phyloP scores from a whole-genome alignment of 2,329 filamentous ascomycete genomes.

The Trichoderma sp. region DNA sequence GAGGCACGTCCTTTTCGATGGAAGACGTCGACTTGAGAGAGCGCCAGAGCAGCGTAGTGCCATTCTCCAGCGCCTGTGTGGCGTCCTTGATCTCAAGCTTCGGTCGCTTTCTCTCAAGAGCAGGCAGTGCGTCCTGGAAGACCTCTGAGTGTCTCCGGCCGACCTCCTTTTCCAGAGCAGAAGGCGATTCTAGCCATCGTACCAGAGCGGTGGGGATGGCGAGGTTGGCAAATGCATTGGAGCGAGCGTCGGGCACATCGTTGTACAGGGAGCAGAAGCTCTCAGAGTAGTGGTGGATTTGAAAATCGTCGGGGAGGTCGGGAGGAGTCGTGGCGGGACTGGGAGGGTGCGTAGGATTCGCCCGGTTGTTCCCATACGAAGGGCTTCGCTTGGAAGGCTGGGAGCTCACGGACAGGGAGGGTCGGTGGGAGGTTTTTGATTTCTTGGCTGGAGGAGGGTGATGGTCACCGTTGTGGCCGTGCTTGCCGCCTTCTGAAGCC shows the following conservation, averaged over 20 bases:
- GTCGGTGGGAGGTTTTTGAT: slow-evolving; percentile 76
- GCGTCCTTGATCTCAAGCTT: slow-evolving; percentile 54
- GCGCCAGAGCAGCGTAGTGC: slow-evolving; percentile 64
- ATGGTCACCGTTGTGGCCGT: slow-evolving; percentile 46
- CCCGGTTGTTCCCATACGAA: slow-evolving; percentile 59
- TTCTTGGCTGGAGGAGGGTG: slow-evolving; percentile 69
- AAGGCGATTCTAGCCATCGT: slow-evolving; percentile 75
- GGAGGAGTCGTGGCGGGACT: slow-evolving; percentile 79
- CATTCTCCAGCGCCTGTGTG: slow-evolving; percentile 37
- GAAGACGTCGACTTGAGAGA: slow-evolving; percentile 55
- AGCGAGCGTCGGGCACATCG: slow-evolving; percentile 60
- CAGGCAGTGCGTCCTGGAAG: slow-evolving; percentile 57
- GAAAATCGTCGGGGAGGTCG: slow-evolving; percentile 62
- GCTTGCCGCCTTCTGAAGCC: slow-evolving; percentile 57
- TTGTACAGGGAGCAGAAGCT: slow-evolving; percentile 77
- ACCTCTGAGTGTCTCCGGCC: slow-evolving; percentile 67
- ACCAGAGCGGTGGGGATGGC: slow-evolving; percentile 73
- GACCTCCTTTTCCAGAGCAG: slow-evolving; percentile 66
- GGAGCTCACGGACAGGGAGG: slow-evolving; percentile 75
- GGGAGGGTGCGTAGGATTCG: slow-evolving; percentile 59
- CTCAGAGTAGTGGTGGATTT: slow-evolving; percentile 69
- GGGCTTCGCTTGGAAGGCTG: slow-evolving; percentile 65
- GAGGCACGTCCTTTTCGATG: slow-evolving; percentile 58
- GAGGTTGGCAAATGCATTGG: slow-evolving; percentile 78
- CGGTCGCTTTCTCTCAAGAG: slow-evolving; percentile 46